Conservation (phyloP, 2,329 filamentous ascomycete genomes). For the Hypoxylon sp. region DNA sequence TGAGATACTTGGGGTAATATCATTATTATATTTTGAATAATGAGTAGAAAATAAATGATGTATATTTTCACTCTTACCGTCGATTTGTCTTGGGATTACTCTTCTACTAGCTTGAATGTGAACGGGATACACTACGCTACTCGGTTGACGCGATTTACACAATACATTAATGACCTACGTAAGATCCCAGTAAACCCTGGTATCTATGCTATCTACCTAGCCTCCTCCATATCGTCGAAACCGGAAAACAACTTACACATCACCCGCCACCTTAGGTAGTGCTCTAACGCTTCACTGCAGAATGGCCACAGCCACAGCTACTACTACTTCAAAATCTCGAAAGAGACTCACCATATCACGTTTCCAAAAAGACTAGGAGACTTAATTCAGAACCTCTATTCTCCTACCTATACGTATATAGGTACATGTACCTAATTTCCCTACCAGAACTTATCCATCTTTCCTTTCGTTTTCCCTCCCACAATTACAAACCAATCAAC, state of each 20-base stretch:
- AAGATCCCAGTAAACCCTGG: too few relatives aligned
- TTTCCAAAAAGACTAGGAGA: background rate
- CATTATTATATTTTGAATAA: conserved; percentile 14
- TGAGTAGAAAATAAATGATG: conserved; percentile 14
- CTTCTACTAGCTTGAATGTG: background rate
- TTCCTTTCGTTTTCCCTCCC: background rate
- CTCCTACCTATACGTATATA: too few relatives aligned
- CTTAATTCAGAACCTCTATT: conserved; percentile 1
- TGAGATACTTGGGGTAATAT: conserved; percentile 9
- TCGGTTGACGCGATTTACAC: too few relatives aligned
- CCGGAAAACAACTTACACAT: too few relatives aligned
- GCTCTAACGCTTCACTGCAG: too few relatives aligned
- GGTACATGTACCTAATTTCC: background rate
- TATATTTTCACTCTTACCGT: background rate
- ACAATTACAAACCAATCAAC: background rate
- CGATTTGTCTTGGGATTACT: background rate
- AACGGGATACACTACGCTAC: too few relatives aligned
- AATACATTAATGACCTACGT: too few relatives aligned
- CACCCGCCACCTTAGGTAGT: too few relatives aligned
- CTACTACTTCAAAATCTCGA: too few relatives aligned
- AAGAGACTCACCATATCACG: background rate
- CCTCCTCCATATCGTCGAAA: too few relatives aligned
- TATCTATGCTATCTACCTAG: too few relatives aligned
- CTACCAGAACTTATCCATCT: background rate
- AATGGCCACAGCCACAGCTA: too few relatives aligned